Evolutionary conservation across 2,329 filamentous ascomycete genomes (phyloP), one percentile per base, ranked within the genome.

Genomic region (Phyllosticta ampelicida): DNA sequence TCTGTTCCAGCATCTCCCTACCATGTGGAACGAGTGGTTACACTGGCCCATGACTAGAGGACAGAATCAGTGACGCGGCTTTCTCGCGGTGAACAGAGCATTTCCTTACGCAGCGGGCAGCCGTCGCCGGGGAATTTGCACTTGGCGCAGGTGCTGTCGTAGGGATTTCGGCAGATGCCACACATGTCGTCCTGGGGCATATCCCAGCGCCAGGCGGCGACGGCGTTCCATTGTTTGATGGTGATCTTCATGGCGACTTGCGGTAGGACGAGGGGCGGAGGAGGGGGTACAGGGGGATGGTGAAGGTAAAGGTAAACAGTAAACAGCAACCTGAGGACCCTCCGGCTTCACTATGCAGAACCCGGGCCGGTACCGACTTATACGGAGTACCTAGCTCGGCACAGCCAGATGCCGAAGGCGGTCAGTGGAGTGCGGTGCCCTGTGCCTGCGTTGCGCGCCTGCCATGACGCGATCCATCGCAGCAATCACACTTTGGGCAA

Each of bases 101-200:
- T 52, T 61, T 29, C 77, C 86, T 72, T 76, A 96, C 92, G 80
- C 60, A 99, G 79, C 60, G 88, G 88, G 75, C 94, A 99, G 70
- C 96, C 91, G 67, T 99, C 94, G 60, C 94, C 94, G 13, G 94
- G 94, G 70, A 90, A 97, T 79, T 95, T 96, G 84, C 94, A 99
- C 58, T 90, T 95, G 52, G 94, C 91, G 77, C 94, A 99, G 23
- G 94, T 97, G 60, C 91, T 92, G 71, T 99, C 94, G 70, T 97
- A 99, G 68, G 96, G 89, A 62, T 95, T 91, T 70, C 95, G 92
- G 75, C 94, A 99, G 75, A 99, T 99, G 66, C 94, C 94, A 67
- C 94, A 99, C 62, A 97, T 91, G 71, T 99, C 92, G 75, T 96
- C 92, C 67, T 96, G 90, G 21, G 92, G 90, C 68, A 97, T 89